Percentiles rank a stretch among this genome's conserved stretches.
Evolutionary conservation across 148 eudicot genomes (phyloP).

Genomic region (Rheum nobile): DNA sequence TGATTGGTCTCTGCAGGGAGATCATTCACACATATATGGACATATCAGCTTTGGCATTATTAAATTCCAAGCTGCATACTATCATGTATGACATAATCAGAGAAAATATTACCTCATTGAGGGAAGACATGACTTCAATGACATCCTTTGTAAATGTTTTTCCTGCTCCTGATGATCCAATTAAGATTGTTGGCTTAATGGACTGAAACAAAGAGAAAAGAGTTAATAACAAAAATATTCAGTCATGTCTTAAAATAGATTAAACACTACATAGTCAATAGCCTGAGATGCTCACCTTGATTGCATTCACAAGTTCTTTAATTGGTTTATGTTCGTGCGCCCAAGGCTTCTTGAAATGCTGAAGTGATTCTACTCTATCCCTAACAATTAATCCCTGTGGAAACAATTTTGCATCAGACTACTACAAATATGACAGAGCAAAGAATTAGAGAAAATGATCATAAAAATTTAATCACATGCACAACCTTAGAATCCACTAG

Average conservation of each 20-base stretch:
- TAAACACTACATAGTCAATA: neutral
- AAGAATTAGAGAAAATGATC: neutral
- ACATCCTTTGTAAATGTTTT: conserved; percentile 90
- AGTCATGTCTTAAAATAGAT: neutral
- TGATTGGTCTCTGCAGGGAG: conserved; percentile 70
- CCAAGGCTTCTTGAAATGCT: conserved; percentile 95
- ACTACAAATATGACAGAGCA: neutral
- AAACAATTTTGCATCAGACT: neutral
- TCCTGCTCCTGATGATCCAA: conserved; percentile 93
- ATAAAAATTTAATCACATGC: neutral
- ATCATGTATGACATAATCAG: neutral
- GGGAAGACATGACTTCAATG: conserved; percentile 69
- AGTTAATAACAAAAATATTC: neutral
- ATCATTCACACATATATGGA: conserved; percentile 2
- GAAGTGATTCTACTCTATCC: conserved; percentile 67
- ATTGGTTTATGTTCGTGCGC: conserved; percentile 89
- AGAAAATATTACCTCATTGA: conserved; percentile 48
- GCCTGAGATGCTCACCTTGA: conserved; percentile 36
- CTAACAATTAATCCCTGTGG: conserved; percentile 79
- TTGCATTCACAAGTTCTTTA: conserved; percentile 56
- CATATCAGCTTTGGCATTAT: neutral
- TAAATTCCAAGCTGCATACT: neutral
- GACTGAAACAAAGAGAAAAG: conserved; percentile 24
- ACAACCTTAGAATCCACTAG: conserved; percentile 93
- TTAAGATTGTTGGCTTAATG: conserved; percentile 87